Evolutionary conservation across 176 grass and related monocot species (phyloP).

Genomic region (Carex myosuroides): DNA sequence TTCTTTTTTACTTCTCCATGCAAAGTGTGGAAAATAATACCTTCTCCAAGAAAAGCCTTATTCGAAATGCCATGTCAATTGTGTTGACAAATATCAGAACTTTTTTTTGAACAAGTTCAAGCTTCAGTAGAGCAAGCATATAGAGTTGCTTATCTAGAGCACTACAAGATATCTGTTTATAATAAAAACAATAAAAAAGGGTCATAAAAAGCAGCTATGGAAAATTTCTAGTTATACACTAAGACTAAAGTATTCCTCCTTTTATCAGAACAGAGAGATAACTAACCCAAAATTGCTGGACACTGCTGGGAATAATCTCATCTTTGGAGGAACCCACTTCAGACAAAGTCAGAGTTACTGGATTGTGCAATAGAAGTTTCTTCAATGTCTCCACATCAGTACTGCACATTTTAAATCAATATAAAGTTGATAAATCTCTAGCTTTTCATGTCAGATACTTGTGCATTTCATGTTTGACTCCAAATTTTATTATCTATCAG

Average conservation of each 20-base stretch:
- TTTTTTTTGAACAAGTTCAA: conserved; percentile 93
- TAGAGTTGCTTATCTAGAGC: conserved; percentile 76
- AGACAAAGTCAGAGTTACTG: conserved; percentile 70
- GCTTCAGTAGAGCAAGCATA: conserved; percentile 64
- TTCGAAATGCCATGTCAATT: conserved; percentile 89
- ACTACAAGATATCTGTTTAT: conserved; percentile 64
- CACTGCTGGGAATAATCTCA: conserved; percentile 71
- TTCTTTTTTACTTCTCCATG: background rate
- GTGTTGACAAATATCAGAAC: conserved; percentile 95
- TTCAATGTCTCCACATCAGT: conserved; percentile 81
- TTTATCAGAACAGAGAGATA: background rate
- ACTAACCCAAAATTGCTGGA: conserved; percentile 80
- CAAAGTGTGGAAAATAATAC: conserved; percentile 34
- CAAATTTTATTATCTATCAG: background rate
- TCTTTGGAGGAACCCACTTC: conserved; percentile 62
- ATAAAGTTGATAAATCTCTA: background rate
- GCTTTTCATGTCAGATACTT: background rate
- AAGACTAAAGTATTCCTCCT: background rate
- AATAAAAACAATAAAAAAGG: conserved; percentile 21
- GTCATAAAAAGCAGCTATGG: background rate
- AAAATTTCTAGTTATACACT: conserved; percentile 5
- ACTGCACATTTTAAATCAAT: conserved; percentile 31
- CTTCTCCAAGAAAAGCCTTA: conserved; percentile 86
- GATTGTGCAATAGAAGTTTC: conserved; percentile 90
- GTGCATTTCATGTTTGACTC: background rate